A percentile compares a stretch with the other conserved stretches of the same genome.
Evolutionary conservation across 2,329 filamentous ascomycete species (phyloP).

Genomic region (Chaetomiaceae sp.): DNA sequence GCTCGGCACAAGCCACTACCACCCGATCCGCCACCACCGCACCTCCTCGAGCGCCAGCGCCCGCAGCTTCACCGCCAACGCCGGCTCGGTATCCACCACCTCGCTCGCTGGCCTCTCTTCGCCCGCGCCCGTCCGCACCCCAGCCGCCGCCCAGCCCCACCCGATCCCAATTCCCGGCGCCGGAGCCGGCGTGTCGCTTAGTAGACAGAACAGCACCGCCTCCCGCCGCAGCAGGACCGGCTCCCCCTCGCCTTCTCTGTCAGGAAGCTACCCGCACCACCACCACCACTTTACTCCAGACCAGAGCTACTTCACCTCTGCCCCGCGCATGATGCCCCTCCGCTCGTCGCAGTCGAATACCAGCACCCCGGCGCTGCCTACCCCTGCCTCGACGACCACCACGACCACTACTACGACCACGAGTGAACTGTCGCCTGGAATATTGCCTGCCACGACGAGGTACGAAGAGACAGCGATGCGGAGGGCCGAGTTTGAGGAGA

Average conservation of each 20-base stretch:
- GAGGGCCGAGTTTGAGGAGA: constrained; percentile 55
- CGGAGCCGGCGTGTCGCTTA: constrained; percentile 37
- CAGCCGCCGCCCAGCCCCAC: constrained; percentile 11
- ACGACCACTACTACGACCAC: neutral
- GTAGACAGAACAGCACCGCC: constrained; percentile 52
- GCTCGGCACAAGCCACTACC: constrained; percentile 54
- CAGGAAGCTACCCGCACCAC: constrained; percentile 36
- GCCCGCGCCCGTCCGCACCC: constrained; percentile 42
- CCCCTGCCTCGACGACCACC: constrained; percentile 29
- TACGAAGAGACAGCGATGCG: constrained; percentile 61
- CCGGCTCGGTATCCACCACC: constrained; percentile 36
- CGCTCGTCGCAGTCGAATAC: constrained; percentile 9
- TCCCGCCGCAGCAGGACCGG: constrained; percentile 50
- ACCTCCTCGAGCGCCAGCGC: constrained; percentile 54
- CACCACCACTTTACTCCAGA: constrained; percentile 33
- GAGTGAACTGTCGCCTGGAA: constrained; percentile 48
- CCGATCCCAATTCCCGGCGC: constrained; percentile 17
- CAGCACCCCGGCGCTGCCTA: constrained; percentile 39
- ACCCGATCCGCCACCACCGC: constrained; percentile 51
- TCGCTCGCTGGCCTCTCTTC: constrained; percentile 43
- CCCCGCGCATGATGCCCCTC: constrained; percentile 18
- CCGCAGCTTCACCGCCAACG: constrained; percentile 48
- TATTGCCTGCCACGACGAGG: constrained; percentile 53
- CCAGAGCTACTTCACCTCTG: constrained; percentile 35
- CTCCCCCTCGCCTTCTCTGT: constrained; percentile 44